Evolutionary conservation across 2,329 filamentous ascomycete species (phyloP).

Genomic region (Penicillium olsonii): DNA sequence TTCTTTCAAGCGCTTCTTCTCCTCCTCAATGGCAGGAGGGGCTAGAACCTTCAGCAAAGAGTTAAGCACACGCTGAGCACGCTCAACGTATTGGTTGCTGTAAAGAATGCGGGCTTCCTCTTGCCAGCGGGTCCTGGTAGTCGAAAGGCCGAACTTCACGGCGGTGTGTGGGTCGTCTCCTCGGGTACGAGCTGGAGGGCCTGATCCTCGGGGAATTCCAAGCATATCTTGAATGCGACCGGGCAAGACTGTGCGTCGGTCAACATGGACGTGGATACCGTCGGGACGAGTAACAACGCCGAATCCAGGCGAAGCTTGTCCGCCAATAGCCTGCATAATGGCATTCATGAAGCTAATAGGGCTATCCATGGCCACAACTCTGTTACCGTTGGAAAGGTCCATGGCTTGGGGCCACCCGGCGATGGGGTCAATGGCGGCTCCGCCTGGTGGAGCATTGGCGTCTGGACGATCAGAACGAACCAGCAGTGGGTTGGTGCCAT

Average conservation of each 20-base stretch:
- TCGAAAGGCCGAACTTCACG: conserved; percentile 70
- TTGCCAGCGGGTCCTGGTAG: conserved; percentile 77
- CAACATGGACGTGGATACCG: conserved; percentile 57
- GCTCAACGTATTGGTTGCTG: conserved; percentile 67
- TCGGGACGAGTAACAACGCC: conserved; percentile 48
- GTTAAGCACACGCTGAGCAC: conserved; percentile 66
- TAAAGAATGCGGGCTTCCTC: conserved; percentile 90
- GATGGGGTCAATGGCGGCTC: conserved; percentile 42
- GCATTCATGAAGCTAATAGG: conserved; percentile 61
- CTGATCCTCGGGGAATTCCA: conserved; percentile 34
- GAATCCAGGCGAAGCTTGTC: conserved; percentile 45
- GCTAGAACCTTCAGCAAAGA: conserved; percentile 73
- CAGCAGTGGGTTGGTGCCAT: conserved; percentile 84
- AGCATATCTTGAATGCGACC: conserved; percentile 56
- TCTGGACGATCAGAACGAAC: conserved; percentile 58
- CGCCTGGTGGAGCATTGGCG: conserved; percentile 36
- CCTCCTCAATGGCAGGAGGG: conserved; percentile 79
- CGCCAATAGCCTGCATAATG: conserved; percentile 56
- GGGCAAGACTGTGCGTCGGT: conserved; percentile 53
- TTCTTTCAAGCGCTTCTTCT: conserved; percentile 68
- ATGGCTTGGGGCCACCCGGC: conserved; percentile 57
- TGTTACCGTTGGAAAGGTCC: conserved; percentile 47
- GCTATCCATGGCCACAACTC: conserved; percentile 49
- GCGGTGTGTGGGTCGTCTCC: conserved; percentile 63
- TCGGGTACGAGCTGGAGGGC: conserved; percentile 29